phyloP scores from a whole-genome alignment of 257 asterid genomes.

The Solanum ossicruentum region DNA sequence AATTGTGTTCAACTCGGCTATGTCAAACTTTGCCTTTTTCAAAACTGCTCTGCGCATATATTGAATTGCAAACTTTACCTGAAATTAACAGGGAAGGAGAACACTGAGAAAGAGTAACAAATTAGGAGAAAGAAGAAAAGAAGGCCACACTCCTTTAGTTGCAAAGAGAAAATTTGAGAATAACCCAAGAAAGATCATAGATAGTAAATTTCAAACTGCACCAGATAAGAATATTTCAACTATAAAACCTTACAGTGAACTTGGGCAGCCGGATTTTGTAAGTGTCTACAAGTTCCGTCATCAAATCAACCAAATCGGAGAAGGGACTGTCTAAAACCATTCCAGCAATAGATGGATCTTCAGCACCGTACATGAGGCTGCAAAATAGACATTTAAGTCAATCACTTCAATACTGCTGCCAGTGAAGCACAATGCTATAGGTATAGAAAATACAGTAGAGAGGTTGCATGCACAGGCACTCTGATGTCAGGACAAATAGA shows the following conservation, averaged over 20 bases:
- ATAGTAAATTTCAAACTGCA: not conserved
- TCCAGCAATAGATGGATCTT: constrained; percentile 99
- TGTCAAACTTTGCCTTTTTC: constrained; percentile 88
- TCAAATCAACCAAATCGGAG: constrained; percentile 86
- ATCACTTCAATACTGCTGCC: not conserved
- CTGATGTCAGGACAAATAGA: not conserved
- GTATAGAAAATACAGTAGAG: not conserved
- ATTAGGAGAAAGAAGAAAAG: not conserved
- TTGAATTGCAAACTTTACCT: constrained; percentile 92
- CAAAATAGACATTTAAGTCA: constrained; percentile 13
- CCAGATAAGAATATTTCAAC: not conserved
- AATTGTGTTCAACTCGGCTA: constrained; percentile 58
- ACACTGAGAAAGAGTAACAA: not conserved
- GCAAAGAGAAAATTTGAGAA: not conserved
- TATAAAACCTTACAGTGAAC: constrained; percentile 57
- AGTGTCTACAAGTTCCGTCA: constrained; percentile 94
- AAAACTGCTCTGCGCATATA: constrained; percentile 70
- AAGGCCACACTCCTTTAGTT: not conserved
- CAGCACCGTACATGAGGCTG: constrained; percentile 94
- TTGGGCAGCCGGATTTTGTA: constrained; percentile 83
- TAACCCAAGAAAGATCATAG: not conserved
- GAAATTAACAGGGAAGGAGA: not conserved
- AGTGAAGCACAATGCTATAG: not conserved
- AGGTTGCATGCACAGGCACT: not conserved
- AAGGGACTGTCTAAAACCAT: constrained; percentile 97